phyloP scores from a whole-genome alignment of 2,329 filamentous ascomycete genomes.

The Geosmithia putterillii region DNA sequence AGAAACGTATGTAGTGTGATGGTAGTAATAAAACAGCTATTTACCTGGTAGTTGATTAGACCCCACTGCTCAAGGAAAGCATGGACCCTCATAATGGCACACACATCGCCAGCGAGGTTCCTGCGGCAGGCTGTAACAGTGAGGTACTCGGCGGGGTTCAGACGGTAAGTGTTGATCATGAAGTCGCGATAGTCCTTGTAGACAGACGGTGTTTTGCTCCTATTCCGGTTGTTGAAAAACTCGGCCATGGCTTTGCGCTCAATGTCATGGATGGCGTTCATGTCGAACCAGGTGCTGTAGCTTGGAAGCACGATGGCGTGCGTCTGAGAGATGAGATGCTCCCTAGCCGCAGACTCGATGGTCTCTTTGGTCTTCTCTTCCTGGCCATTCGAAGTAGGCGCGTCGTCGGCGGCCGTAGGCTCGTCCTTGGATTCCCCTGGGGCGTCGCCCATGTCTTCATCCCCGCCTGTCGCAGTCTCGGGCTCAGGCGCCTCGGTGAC shows the following conservation, averaged over 20 bases:
- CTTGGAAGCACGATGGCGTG: conserved; percentile 94
- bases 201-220: conserved; percentile 92
- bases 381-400: conserved; percentile 24
- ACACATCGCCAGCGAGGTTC: conserved; percentile 93
- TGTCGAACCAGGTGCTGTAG: conserved; percentile 98
- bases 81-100: conserved; percentile 97
- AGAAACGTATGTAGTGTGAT: background rate
- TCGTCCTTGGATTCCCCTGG: conserved; percentile 38
- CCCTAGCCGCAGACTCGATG: conserved; percentile 75
- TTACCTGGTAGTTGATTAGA: conserved; percentile 95
- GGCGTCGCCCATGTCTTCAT: conserved; percentile 71
- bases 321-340: conserved; percentile 85
- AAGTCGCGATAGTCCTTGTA: conserved; percentile 99
- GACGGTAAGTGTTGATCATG: conserved; percentile 98
- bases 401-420: conserved; percentile 34
- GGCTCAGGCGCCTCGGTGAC: conserved; percentile 50
- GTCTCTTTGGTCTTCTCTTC: conserved; percentile 65
- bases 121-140: conserved; percentile 93
- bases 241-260: conserved; percentile 93
- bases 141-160: conserved; percentile 92
- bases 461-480: conserved; percentile 40
- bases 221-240: conserved; percentile 97
- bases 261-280: conserved; percentile 81
- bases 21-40: background rate
- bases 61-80: conserved; percentile 98